Evolutionary conservation across 1,284 basidiomycete species (phyloP).

Genomic region (Puccinia triticina): DNA sequence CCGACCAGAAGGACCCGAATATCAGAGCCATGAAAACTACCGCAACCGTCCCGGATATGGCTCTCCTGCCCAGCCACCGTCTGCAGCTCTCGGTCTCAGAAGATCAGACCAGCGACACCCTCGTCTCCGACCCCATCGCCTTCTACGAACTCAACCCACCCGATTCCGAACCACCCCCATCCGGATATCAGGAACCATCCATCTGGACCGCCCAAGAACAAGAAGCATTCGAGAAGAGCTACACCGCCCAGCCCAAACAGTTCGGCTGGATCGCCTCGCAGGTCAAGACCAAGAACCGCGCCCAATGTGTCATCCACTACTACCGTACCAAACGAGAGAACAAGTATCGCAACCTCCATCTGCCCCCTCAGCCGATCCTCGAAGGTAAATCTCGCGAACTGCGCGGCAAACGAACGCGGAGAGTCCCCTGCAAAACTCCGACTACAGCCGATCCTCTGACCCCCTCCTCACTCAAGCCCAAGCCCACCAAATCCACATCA

Average conservation of each 20-base stretch:
- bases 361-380: constrained; percentile 11
- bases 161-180: constrained; percentile 19
- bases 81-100: constrained; percentile 10
- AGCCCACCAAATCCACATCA: neutral
- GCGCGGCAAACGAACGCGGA: constrained; percentile 37
- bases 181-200: neutral
- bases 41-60: constrained; percentile 48
- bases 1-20: constrained; percentile 49
- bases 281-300: constrained; percentile 42
- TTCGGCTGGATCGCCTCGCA: constrained; percentile 50
- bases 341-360: constrained; percentile 48
- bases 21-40: constrained; percentile 49
- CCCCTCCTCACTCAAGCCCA: constrained; percentile 22
- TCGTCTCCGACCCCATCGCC: constrained; percentile 44
- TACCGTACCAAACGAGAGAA: constrained; percentile 50
- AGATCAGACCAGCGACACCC: constrained; percentile 27
- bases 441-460: neutral
- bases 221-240: constrained; percentile 41
- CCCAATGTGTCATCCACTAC: constrained; percentile 51
- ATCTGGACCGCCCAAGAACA: constrained; percentile 49
- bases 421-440: neutral
- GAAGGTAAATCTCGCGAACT: constrained; percentile 40
- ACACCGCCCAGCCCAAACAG: constrained; percentile 49
- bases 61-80: constrained; percentile 30
- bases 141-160: constrained; percentile 43